Evolutionary conservation across 1,284 basidiomycete genomes (phyloP), one percentile per base, ranked within the genome.

Genomic region (Melanopsichium pennsylvanicum): DNA sequence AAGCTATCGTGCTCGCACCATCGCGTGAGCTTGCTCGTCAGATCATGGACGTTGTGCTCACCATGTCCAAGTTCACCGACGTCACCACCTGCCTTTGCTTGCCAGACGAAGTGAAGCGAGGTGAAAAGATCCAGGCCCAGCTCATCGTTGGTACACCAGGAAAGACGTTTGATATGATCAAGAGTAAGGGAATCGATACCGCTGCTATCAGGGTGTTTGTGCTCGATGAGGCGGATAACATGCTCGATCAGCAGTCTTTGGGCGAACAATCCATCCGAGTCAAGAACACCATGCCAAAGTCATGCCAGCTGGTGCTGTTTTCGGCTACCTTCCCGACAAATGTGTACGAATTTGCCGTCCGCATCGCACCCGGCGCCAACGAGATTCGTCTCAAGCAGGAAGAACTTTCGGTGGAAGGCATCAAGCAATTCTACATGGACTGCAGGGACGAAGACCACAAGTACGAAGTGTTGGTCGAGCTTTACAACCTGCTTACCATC

Each of bases 341-440:
- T 64, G 95, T 98, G 61, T 90, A 92, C 49, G 84, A 84, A 15
- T 98, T 96, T 81, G 95, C 96, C 8, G 85, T 85, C 60, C 91
- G 92, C 72, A 94, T 98, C 80, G 94, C 95, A 13, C 94, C 96
- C 0, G 86, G 87, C 29, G 91, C 96, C 56, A 98, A 98, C 85
- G 92, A 95, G 85, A 97, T 99, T 76, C 91, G 93, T 82, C 86
- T 99, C 40, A 89, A 93, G 83, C 90, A 90, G 81, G 93, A 95
- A 79, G 96, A 98, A 80, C 85, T 99, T 38, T 91, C 89, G 22
- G 91, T 98, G 6, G 92, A 94, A 61, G 91, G 90, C 36, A 98
- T 99, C 83, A 89, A 90, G 76, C 96, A 99, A 81, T 96, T 98
- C 81, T 98, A 95, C 84, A 92, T 99, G 89, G 93, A 94, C 81